Base-by-base conservation (phyloP, 495 filamentous ascomycete genomes). In the Tuber brumale region DNA sequence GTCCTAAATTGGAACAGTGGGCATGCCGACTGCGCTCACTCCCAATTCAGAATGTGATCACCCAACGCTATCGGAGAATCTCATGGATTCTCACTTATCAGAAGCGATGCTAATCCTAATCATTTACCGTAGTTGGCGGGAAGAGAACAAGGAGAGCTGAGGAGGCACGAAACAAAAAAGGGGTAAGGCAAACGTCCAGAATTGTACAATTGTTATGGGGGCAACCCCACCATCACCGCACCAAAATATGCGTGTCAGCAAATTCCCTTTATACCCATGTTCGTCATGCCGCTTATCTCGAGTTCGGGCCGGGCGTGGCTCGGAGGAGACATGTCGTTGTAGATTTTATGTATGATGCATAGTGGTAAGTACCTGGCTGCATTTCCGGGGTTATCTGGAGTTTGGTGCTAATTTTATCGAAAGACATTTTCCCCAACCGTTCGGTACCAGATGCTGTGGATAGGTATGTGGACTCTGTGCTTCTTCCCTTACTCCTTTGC, bases 401-500 rank as follows among this genome's bases (percentile, higher is more conserved):
- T 43, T n/a, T 76, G 78, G 76, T 79, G 61, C 78, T 80, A 80
- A 80, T 79, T 79, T 80, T 80, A 79, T 80, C 78, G 46, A 35
- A 35, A 35, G 18, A 16, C 27, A 35, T 16, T 66, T 31, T 31
- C 27, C 27, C 27, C 57, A 6, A 35, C 16, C 7, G 27, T 35
- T 35, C 31, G 27, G 57, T 66, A 27, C 57, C 6, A 16, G 27
- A 66, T 66, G 27, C 14, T 35, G 57, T 35, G n/a, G n/a, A 16
- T 31, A 61, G 57, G n/a, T 12, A 46, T n/a, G 57, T 14, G 57
- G n/a, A 61, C 57, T 61, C n/a, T n/a, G 12, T 61, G 27, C 57
- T 61, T 8, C 23, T 66, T 31, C 57, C 23, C 8, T n/a, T 31
- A 66, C 57, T 35, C 27, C 12, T 66, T 66, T 35, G 31, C 31